These are phyloP conservation scores for Limonium bicolor DNA, from an alignment of 148 eudicot species.

Conservation along the genomic window DNA sequence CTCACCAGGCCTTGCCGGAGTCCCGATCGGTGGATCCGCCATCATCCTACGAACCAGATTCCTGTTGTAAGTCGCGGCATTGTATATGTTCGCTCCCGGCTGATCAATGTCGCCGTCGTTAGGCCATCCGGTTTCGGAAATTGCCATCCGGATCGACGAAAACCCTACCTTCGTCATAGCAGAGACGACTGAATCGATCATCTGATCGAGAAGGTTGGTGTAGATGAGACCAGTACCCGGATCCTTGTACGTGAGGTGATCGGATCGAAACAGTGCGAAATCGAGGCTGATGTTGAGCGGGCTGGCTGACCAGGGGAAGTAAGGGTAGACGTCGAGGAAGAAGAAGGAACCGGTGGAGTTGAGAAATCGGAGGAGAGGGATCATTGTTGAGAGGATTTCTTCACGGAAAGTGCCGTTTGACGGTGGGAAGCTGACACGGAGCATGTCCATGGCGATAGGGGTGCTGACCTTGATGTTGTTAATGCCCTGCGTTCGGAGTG, in stretches of 20 bases:
- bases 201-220: slow-evolving; percentile 68
- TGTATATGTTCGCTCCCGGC: slow-evolving; percentile 47
- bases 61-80: slow-evolving; percentile 70
- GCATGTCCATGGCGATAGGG: slow-evolving; percentile 75
- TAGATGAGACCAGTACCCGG: slow-evolving; percentile 32
- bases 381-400: slow-evolving; percentile 18
- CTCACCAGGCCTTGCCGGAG: slow-evolving; percentile 57
- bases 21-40: slow-evolving; percentile 43
- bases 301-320: slow-evolving; percentile 52
- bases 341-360: slow-evolving; percentile 29
- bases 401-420: slow-evolving; percentile 43
- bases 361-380: slow-evolving; percentile 38
- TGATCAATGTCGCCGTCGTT: slow-evolving; percentile 55
- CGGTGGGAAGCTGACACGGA: slow-evolving; percentile 52
- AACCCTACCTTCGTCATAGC: slow-evolving; percentile 58
- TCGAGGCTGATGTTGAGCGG: slow-evolving; percentile 29
- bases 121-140: slow-evolving; percentile 92
- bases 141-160: slow-evolving; percentile 21
- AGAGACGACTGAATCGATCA: slow-evolving; percentile 57
- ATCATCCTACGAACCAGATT: slow-evolving; percentile 33
- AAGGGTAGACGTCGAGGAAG: slow-evolving; percentile 63
- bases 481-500: slow-evolving; percentile 21
- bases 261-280: slow-evolving; percentile 28
- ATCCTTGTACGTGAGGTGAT: slow-evolving; percentile 24
- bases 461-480: slow-evolving; percentile 57